Percentiles rank a stretch among this genome's conserved stretches.
These are phyloP conservation scores for Eragrostis nindensis DNA, from an alignment of 176 grass and related monocot species.

Conservation along the genomic window DNA sequence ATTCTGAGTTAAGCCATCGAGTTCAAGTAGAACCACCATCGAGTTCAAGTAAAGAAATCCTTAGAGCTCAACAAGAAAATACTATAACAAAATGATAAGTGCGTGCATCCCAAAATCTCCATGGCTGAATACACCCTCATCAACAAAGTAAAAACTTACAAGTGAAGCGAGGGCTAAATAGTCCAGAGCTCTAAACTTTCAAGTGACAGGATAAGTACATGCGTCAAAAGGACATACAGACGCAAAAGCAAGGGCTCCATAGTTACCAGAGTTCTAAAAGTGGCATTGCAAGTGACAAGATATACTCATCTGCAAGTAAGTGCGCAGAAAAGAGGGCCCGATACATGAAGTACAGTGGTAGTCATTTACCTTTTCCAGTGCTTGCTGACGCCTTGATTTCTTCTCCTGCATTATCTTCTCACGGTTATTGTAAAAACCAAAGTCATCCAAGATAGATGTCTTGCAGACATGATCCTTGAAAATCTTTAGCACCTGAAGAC, in stretches of 20 bases:
- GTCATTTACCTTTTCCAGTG: constrained; percentile 59
- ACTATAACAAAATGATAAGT: neutral
- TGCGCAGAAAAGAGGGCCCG: neutral
- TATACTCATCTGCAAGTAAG: neutral
- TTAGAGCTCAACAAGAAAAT: neutral
- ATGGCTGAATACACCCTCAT: neutral
- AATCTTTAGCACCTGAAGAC: constrained; percentile 74
- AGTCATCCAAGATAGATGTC: constrained; percentile 84
- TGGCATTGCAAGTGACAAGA: constrained; percentile 6
- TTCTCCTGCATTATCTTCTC: constrained; percentile 80
- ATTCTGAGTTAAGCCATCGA: neutral
- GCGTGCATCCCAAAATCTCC: neutral
- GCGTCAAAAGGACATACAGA: neutral
- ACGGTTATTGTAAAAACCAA: constrained; percentile 75
- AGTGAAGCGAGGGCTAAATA: neutral
- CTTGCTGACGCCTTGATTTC: constrained; percentile 57
- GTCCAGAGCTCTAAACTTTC: neutral
- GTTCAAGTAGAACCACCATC: neutral
- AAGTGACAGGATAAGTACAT: neutral
- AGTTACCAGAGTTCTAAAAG: neutral
- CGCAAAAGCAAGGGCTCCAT: neutral
- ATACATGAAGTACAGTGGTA: constrained; percentile 21
- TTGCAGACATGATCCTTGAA: constrained; percentile 80
- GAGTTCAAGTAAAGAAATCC: neutral
- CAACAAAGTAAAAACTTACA: neutral